Evolutionary conservation across 768 basidiomycete genomes (phyloP).

Genomic region (Phallus indusiatus): DNA sequence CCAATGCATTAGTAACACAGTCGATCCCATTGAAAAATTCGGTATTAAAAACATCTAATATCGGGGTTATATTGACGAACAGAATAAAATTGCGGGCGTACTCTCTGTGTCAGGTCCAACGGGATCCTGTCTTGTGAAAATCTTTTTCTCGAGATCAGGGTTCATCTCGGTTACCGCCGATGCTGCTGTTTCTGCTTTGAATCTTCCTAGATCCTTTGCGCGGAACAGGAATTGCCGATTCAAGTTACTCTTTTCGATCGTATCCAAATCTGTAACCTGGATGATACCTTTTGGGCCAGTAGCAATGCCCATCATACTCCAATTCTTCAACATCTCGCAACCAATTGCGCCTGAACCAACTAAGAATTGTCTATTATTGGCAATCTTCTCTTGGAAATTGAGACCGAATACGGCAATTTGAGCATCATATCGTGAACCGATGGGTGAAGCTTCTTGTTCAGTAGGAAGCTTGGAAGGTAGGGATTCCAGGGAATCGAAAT

Average conservation of each 20-base stretch:
- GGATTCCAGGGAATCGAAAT: slow-evolving; percentile 96
- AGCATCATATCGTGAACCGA: slow-evolving; percentile 78
- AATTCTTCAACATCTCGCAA: slow-evolving; percentile 99
- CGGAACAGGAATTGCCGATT: slow-evolving; percentile 98
- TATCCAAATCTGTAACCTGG: slow-evolving; percentile 94
- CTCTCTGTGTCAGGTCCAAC: slow-evolving; percentile 92
- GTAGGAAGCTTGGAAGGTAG: slow-evolving; percentile 67
- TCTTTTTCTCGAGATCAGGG: slow-evolving; percentile 77
- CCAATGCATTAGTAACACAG: slow-evolving; percentile 94
- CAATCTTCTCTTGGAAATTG: slow-evolving; percentile 85
- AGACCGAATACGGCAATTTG: slow-evolving; percentile 96
- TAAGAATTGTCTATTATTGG: slow-evolving; percentile 86
- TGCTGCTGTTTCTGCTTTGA: slow-evolving; percentile 93
- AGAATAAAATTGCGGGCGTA: slow-evolving; percentile 30
- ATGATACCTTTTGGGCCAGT: slow-evolving; percentile 71
- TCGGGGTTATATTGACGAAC: no score
- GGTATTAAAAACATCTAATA: slow-evolving; percentile 84
- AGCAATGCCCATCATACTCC: slow-evolving; percentile 97
- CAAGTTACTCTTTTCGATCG: slow-evolving; percentile 98
- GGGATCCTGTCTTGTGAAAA: slow-evolving; percentile 81
- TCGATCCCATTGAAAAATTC: slow-evolving; percentile 82
- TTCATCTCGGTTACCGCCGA: slow-evolving; percentile 94
- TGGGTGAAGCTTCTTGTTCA: slow-evolving; percentile 77
- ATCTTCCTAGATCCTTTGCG: slow-evolving; percentile 90
- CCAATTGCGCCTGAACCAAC: slow-evolving; percentile 99